Base-by-base conservation (phyloP, 805 yeast species). In the Scheffersomyces ergatensis region DNA sequence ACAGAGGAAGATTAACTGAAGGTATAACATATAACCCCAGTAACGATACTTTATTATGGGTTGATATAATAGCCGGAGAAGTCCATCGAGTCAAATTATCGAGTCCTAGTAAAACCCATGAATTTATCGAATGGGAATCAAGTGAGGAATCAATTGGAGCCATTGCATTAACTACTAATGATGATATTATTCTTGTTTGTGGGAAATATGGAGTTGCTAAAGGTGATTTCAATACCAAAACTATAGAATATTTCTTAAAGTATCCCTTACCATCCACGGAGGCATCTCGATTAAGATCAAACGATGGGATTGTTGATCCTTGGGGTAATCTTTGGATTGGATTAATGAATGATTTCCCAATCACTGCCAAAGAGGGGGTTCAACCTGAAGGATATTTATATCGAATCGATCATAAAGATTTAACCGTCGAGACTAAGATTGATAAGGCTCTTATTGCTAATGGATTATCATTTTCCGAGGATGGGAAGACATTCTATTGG, bases 271-370 rank as follows among this genome's bases (percentile, higher is more conserved):
- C 53, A 4, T 37, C 40, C n/a, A 47, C 49, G 25, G 43, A 48
- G 13, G 24, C 34, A 5, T 5, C 6, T 8, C 48, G 63, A 29
- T 51, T 65, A 38, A 51, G 74, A 17, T 83, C 93, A 32, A 89
- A 89, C 54, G 97, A 89, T 57, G 96, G 97, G 0, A 76, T 78
- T 34, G 76, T 89, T 31, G 89, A 87, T 44, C 83, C 86, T 3
- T 66, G 77, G 53, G 96, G 96, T 1, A 74, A 82, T 46, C 74
- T 89, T 37, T 83, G 86, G 77, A 78, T 86, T 37, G 96, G 97
- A 1, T 71, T 90, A 16, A 89, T 89, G 95, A 71, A 72, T 17
- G 80, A 79, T 43, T 79, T 78, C 49, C 63, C 59, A 5, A 34
- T 49, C 16, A 40, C 57, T 8, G 36, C 37, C 13, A 43, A 44